Evolutionary conservation across 2,329 filamentous ascomycete genomes (phyloP), one percentile per base, ranked within the genome.

Genomic region (Clonostachys rosea): DNA sequence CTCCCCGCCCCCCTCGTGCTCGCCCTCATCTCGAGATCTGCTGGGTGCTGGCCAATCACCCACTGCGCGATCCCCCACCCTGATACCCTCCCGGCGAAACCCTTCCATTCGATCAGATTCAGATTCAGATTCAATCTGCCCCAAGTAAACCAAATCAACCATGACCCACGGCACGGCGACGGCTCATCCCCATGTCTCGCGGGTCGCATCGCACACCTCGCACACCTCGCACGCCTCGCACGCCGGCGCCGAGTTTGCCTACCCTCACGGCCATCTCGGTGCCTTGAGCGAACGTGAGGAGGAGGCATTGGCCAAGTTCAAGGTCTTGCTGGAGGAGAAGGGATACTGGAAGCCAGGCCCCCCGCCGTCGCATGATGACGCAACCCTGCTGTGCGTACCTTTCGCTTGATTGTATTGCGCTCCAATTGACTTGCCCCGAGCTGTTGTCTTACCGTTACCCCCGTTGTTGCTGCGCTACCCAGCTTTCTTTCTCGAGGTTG

Each of bases 221-320:
- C 24, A 24, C 20, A 6, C 20, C 24, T 24, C 24, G 7, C 24
- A 30, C 9, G 24, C 24, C 24, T 30, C 24, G 3, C 24, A 30
- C 4, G 24, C 24, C 24, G 24, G 24, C 36, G 36, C 36, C 11
- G 36, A 39, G 36, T 39, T n/a, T 18, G 14, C 36, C 14, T 91
- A 87, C 65, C 87, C 87, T 3, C 71, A 79, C 43, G 91, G 89
- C n/a, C 91, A 95, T 63, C 71, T 92, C 42, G 86, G 89, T 43
- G 86, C 92, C 66, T 75, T 96, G 50, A 88, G 73, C 24, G 70
- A 76, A 17, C 73, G 79, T 44, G 87, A 96, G 69, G 76, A 83
- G 54, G 68, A 75, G 33, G 81, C 84, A 16, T 74, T 96, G 44
- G 65, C 69, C 20, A 75, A 80, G 40, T 95, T 96, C 76, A 95